Conservation (phyloP, 129 eudicot genomes). For the Apium graveolens region DNA sequence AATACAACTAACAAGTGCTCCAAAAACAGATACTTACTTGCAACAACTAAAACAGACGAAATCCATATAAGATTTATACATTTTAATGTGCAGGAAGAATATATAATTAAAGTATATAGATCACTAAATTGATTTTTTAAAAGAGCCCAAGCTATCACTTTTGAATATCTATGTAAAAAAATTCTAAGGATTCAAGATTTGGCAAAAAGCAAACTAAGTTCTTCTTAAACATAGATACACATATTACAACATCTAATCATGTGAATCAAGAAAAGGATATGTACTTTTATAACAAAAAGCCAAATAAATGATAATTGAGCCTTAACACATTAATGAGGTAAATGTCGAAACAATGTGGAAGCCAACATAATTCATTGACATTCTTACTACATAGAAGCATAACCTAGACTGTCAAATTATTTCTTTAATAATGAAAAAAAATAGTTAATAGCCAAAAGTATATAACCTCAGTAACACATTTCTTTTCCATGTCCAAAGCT, state of each 20-base stretch:
- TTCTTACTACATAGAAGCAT: background rate
- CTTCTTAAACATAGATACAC: background rate
- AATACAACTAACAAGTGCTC: background rate
- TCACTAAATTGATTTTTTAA: background rate
- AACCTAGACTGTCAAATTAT: background rate
- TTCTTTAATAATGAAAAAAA: background rate
- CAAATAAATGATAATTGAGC: background rate
- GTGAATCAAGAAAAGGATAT: background rate
- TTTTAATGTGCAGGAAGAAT: background rate
- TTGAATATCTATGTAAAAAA: background rate
- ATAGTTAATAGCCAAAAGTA: background rate
- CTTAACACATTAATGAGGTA: background rate
- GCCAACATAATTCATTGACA: background rate
- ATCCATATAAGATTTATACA: background rate
- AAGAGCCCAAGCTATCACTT: background rate
- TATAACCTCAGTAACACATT: constrained; percentile 62
- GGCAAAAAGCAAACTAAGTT: background rate
- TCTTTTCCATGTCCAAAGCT: constrained; percentile 62
- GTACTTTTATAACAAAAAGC: background rate
- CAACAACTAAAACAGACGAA: background rate
- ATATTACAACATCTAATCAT: background rate
- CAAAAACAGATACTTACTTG: background rate
- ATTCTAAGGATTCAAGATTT: background rate
- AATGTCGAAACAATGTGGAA: background rate
- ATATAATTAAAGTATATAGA: background rate